Base-by-base conservation (phyloP, 2,329 filamentous ascomycete species). In the Taxawa tesnikishii region DNA sequence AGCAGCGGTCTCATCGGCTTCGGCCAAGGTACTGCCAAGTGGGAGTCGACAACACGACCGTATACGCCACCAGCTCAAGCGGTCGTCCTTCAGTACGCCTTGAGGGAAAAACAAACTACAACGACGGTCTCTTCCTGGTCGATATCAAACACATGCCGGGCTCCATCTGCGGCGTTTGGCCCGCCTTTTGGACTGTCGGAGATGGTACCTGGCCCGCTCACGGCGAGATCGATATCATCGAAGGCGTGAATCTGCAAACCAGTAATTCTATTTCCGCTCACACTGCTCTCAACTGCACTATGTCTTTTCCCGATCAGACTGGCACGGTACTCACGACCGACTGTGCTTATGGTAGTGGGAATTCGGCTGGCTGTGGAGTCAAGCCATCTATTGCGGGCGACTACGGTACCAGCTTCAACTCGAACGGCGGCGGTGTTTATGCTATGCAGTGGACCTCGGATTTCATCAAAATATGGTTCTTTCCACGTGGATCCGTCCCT, bases 391-490 rank as follows among this genome's bases (percentile, higher is more conserved):
- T 44, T 5, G 42, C 47, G 5, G 46, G 52, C 40, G 51, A 51
- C 31, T 35, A 38, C 10, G 73, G 73, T 18, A 54, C 54, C 5
- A 60, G 54, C 0, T 67, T 77, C 51, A 77, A 65, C 42, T 34
- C 39, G 15, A 51, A 44, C 23, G 48, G 50, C 6, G 61, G 61
- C 26, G 61, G 60, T 31, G 58, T 65, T 21, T 65, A 56, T 39
- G 62, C 61, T 14, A 63, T 59, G 59, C 38, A 40, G 13, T 92
- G 84, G 81, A 83, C 79, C 2, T 68, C 68, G 14, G 54, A 69
- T 0, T 65, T 64, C 41, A 92, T 94, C 55, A 67, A 68, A 28
- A 67, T 93, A 41, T 94, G 75, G 73, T 90, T 83, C 68, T 94
- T 92, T 58, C 65, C 75, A 1, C 75, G 82, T 6, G 54, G 53